Evolutionary conservation across 805 yeast species (phyloP), one percentile per base, ranked within the genome.

Genomic region (Ogataea kodamae): DNA sequence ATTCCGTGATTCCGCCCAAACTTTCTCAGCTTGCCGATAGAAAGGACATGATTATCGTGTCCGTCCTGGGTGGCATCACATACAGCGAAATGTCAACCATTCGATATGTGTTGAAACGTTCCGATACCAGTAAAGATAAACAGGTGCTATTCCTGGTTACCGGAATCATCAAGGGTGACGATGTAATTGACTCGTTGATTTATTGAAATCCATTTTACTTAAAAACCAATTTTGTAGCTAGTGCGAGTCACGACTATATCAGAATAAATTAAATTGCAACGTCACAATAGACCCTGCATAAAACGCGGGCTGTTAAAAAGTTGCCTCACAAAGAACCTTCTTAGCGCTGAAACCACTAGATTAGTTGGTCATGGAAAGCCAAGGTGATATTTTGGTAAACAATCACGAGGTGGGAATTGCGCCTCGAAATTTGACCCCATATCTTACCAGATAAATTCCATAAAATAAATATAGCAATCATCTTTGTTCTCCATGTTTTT

Each of bases 61-160:
- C 78, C 6, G 59, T 81, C 42, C 50, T 89, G 24, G 97, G 97
- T 9, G 97, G 98, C 1, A 63, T 89, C 6, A 86, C 97, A 0
- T 69, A 84, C 52, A 77, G 92, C 6, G 98, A 90, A 57, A 65
- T 89, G 11, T 75, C 90, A 3, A 78, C 88, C 3, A 59, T 90
- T 28, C 65, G 79, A 48, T 70, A 67, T 34, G 65, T 85, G n/a
- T 76, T 83, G 37, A 60, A 63, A 28, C 65, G 64, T 37, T 50
- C 68, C 19, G 53, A 55, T 28, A 41, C 39, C 17, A 49, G 52
- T 5, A 37, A 52, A 49, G 22, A 48, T 18, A 66, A 66, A 45
- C 61, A 61, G 43, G 37, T 74, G 18, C 32, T 68, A 9, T 57
- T 74, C 4, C 44, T 74, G 21, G 65, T 71, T 10, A 65, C 68